These are phyloP conservation scores for Cicer bijugum DNA, from an alignment of 306 rosid genomes.

Conservation along the genomic window DNA sequence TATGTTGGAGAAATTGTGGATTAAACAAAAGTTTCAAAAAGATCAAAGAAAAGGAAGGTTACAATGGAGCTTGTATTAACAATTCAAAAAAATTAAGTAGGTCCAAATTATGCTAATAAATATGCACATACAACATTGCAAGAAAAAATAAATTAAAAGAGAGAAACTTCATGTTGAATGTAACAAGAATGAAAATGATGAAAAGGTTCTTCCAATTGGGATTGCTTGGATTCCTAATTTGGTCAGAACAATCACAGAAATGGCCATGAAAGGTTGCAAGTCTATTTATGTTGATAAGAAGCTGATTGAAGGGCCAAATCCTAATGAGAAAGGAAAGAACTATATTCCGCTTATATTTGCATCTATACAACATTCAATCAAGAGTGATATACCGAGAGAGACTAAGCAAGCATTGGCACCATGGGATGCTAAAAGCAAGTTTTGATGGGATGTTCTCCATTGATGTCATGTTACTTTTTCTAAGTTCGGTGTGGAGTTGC, in stretches of 20 bases:
- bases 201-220: conserved; percentile 96
- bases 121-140: neutral
- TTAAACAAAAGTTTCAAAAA: neutral
- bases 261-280: conserved; percentile 51
- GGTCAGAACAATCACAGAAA: conserved; percentile 68
- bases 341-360: conserved; percentile 69
- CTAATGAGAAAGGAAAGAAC: conserved; percentile 72
- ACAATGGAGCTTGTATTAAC: neutral
- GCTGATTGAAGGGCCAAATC: conserved; percentile 90
- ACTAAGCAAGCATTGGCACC: conserved; percentile 66
- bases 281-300: conserved; percentile 72
- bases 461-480: conserved; percentile 8
- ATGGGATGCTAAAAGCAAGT: conserved; percentile 41
- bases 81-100: conserved; percentile 19
- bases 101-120: conserved; percentile 12
- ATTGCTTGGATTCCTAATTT: conserved; percentile 77
- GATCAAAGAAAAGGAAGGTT: conserved; percentile 6
- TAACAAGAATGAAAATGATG: conserved; percentile 59
- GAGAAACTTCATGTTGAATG: conserved; percentile 44
- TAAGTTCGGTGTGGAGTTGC: neutral
- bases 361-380: conserved; percentile 61
- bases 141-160: conserved; percentile 12
- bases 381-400: conserved; percentile 60
- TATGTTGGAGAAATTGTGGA: neutral
- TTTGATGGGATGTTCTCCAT: neutral